Evolutionary conservation across 2,329 filamentous ascomycete species (phyloP), one percentile per base, ranked within the genome.

Genomic region (Endoconidiophora polonica): DNA sequence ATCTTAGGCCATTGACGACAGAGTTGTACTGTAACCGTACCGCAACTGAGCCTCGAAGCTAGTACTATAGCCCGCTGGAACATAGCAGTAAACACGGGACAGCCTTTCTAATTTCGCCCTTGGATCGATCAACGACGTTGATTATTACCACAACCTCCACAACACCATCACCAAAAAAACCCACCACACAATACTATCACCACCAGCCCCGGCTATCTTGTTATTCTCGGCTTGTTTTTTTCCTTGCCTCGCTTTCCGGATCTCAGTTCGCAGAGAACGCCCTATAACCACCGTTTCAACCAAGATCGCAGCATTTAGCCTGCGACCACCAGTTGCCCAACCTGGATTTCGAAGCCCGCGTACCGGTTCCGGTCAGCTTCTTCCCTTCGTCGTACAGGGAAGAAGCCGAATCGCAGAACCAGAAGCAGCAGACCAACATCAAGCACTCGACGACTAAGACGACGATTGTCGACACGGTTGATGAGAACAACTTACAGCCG

Each of bases 271-370:
- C 29, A 33, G 29, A 33, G 29, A 33, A 33, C 29, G 9, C 29
- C 7, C 29, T 43, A 43, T 5, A 43, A 24, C 24, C 10, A 43
- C 5, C 41, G 41, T 43, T 43, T 26, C 16, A 43, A 18, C 18
- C 39, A 20, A 43, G 6, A 44, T 37, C 16, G 12, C 41, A 33
- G 29, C 29, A 33, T 33, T 3, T 9, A 36, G 29, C 42, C 46
- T 41, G 39, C 50, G 20, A 20, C 43, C 42, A 20, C 54, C 50
- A 83, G 81, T 80, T 83, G 83, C 86, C 74, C 86, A 95, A 86
- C 76, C 88, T 95, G 88, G 88, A 95, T 86, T 95, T 94, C 91
- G 88, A 94, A 84, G 87, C 88, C 73, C 85, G 87, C 72, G 85
- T 95, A 72, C 86, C 90, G 77, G 91, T 96, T 73, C 90, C 90